Conservation (phyloP, 1,284 basidiomycete genomes). For the Fistulinella cinereoalba region DNA sequence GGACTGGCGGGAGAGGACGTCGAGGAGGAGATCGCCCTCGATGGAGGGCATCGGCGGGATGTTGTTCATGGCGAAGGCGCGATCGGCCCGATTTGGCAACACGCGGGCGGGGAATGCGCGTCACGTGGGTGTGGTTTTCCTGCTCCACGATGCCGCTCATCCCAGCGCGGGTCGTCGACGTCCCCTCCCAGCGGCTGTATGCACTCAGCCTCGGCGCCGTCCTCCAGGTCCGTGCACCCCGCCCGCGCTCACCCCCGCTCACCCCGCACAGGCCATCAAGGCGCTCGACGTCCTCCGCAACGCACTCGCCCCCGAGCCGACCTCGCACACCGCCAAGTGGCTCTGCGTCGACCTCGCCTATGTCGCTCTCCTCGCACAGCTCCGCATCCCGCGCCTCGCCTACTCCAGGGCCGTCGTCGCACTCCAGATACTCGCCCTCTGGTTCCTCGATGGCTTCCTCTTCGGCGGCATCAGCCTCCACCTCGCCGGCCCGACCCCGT, state of each 20-base stretch:
- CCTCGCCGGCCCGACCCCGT: slow-evolving; percentile 29
- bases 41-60: slow-evolving; percentile 40
- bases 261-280: slow-evolving; percentile 44
- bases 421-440: slow-evolving; percentile 56
- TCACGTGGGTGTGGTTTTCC: slow-evolving; percentile 22
- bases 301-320: slow-evolving; percentile 37
- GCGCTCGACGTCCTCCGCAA: slow-evolving; percentile 57
- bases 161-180: slow-evolving; percentile 52
- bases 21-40: slow-evolving; percentile 50
- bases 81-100: slow-evolving; percentile 3
- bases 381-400: slow-evolving; percentile 77
- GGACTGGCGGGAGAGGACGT: slow-evolving; percentile 48
- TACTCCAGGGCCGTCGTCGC: slow-evolving; percentile 61
- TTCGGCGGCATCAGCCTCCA: slow-evolving; percentile 67
- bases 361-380: slow-evolving; percentile 55
- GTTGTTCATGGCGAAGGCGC: slow-evolving; percentile 21
- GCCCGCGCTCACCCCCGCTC: not conserved
- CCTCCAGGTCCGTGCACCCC: slow-evolving; percentile 42
- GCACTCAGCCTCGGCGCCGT: slow-evolving; percentile 53
- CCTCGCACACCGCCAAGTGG: slow-evolving; percentile 62
- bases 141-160: slow-evolving; percentile 39
- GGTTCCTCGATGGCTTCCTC: slow-evolving; percentile 63
- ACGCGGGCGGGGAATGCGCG: not conserved
- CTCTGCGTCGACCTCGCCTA: slow-evolving; percentile 63
- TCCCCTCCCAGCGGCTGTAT: slow-evolving; percentile 58